Percentiles rank a stretch among this genome's conserved stretches.
These are phyloP conservation scores for Pythium guiyangense DNA, from an alignment of 352 stramenopile genomes.

Conservation along the genomic window DNA sequence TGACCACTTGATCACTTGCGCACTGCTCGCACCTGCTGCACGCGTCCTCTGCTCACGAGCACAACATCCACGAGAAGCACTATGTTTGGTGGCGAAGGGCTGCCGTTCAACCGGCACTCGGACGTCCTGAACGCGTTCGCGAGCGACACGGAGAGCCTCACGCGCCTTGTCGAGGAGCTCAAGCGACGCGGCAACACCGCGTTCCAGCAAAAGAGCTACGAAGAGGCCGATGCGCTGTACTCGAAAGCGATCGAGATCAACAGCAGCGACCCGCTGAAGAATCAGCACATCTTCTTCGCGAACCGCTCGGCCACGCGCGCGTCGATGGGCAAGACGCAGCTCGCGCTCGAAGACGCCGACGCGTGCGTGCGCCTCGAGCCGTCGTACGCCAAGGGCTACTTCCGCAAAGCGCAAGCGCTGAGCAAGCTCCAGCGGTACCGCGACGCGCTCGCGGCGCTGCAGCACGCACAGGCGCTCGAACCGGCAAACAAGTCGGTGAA, in stretches of 20 bases:
- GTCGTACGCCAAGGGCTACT: conserved; percentile 79
- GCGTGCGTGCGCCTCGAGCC: conserved; percentile 52
- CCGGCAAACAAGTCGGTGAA: conserved; percentile 67
- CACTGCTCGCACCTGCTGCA: neutral
- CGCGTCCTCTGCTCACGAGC: neutral
- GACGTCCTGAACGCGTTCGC: conserved; percentile 71
- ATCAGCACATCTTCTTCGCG: conserved; percentile 83
- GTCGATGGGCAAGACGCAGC: conserved; percentile 69
- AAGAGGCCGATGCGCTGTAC: conserved; percentile 96
- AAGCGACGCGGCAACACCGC: conserved; percentile 86
- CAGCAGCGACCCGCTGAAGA: conserved; percentile 34
- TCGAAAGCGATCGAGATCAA: conserved; percentile 91
- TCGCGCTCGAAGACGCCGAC: conserved; percentile 66
- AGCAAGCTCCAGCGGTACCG: conserved; percentile 63
- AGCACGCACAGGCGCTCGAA: conserved; percentile 59
- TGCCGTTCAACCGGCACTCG: conserved; percentile 77
- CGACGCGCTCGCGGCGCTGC: conserved; percentile 58
- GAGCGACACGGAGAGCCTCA: conserved; percentile 37
- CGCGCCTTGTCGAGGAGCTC: conserved; percentile 78
- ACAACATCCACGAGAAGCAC: neutral
- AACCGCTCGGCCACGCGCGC: conserved; percentile 86
- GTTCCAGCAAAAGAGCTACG: conserved; percentile 78
- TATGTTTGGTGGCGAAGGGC: conserved; percentile 50
- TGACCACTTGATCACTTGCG: neutral
- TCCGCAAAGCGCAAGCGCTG: conserved; percentile 78